Evolutionary conservation across 768 basidiomycete genomes (phyloP), one percentile per base, ranked within the genome.

Genomic region (Pleurotus platypus): DNA sequence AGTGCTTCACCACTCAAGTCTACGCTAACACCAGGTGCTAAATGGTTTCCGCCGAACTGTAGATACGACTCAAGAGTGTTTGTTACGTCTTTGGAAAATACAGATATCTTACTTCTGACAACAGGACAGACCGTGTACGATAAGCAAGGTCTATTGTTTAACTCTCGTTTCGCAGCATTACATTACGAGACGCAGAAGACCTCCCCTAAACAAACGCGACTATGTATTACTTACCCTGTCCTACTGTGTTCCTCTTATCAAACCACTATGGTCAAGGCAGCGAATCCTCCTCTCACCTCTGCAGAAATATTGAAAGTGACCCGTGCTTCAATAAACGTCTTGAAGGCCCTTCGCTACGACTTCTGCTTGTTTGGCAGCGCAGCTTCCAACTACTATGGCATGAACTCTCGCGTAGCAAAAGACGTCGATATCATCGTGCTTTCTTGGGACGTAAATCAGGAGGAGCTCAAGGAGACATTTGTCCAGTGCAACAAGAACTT

Each of bases 1-100:
- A 77, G 75, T 78, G 76, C 71, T 78, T 77, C 68, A 64, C 74
- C 49, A 76, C 77, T 45, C 77, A 78, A 58, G 72, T 78, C 40
- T 78, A 76, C 63, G 63, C 62, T 46, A 75, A 71, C 66, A 75
- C 75, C 37, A 60, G 60, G 57, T 76, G 75, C 66, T 75, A 66
- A 68, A 62, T 30, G 30, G 30, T 30, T 30, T 30, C 30, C 30
- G 2, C 30, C 30, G 30, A n/a, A 30, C 30, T 11, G 2, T 30
- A 30, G 30, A 30, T 30, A 30, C 30, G 9, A 30, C 2, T 30
- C 30, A 9, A 30, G 27, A 30, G 30, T 30, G 30, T 11, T 11
- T 30, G 30, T 11, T 11, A 8, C 9, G 8, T 9, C 7, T 11
- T 1, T 30, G 30, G 30, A 30, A 30, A 9, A 9, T 6, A 30